Percentiles rank a stretch among this genome's conserved stretches.
These are phyloP conservation scores for Cyclocybe cylindracea DNA, from an alignment of 768 basidiomycete genomes.

Conservation along the genomic window DNA sequence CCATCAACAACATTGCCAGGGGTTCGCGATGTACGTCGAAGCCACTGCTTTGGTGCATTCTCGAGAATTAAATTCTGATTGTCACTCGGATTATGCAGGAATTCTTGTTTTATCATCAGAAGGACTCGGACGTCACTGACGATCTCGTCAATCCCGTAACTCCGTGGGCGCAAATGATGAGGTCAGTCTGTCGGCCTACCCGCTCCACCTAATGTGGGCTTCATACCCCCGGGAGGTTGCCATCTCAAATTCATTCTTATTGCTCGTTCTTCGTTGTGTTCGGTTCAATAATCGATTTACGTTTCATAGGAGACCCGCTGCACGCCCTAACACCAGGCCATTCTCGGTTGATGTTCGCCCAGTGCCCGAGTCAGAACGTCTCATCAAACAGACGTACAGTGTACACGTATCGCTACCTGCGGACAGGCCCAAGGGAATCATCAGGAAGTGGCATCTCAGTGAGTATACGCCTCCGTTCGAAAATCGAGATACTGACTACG, in stretches of 20 bases:
- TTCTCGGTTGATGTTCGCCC: slow-evolving; percentile 38
- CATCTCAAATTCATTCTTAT: slow-evolving; percentile 7
- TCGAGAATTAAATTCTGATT: slow-evolving; percentile 22
- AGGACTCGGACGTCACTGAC: slow-evolving; percentile 64
- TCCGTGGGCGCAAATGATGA: slow-evolving; percentile 76
- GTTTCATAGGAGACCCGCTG: slow-evolving; percentile 22
- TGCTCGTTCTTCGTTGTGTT: slow-evolving; percentile 1
- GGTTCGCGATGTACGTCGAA: slow-evolving; percentile 49
- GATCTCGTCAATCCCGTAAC: slow-evolving; percentile 58
- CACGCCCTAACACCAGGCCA: slow-evolving; percentile 27
- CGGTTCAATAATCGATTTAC: slow-evolving; percentile 4
- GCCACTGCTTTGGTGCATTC: slow-evolving; percentile 19
- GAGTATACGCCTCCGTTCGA: slow-evolving; percentile 26
- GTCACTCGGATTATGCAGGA: slow-evolving; percentile 46
- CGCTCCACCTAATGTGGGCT: slow-evolving; percentile 11
- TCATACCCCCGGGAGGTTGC: slow-evolving; percentile 13
- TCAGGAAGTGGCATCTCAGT: slow-evolving; percentile 87
- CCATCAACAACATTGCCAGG: slow-evolving; percentile 29
- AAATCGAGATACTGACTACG: slow-evolving; percentile 26
- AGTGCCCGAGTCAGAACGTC: slow-evolving; percentile 54
- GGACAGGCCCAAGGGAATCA: slow-evolving; percentile 49
- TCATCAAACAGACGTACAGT: slow-evolving; percentile 86
- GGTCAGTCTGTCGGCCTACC: slow-evolving; percentile 34
- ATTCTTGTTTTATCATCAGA: slow-evolving; percentile 84
- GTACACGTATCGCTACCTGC: slow-evolving; percentile 68